Percentiles rank a stretch among this genome's conserved stretches.
Evolutionary conservation across 257 asterid genomes (phyloP).

Genomic region (Solanum pennellii): DNA sequence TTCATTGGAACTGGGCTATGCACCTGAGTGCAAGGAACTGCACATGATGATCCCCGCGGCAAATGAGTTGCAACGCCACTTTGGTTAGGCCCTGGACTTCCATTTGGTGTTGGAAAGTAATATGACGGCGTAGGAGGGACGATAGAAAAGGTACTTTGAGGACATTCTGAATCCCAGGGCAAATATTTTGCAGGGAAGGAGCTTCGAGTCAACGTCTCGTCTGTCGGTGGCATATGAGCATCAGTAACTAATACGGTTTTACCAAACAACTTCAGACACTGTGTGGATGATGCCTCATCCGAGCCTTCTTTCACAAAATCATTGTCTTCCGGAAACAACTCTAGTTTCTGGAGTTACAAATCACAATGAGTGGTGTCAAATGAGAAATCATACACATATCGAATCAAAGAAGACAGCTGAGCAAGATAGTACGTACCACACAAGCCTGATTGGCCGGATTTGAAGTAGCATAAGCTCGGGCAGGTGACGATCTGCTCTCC

Average conservation of each 20-base stretch:
- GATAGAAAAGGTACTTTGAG: slow-evolving; percentile 2
- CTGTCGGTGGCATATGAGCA: slow-evolving; percentile 12
- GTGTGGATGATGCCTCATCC: slow-evolving; percentile 29
- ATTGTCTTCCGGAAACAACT: slow-evolving; percentile 24
- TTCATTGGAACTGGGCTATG: slow-evolving; percentile 52
- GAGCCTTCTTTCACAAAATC: slow-evolving; percentile 27
- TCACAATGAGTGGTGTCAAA: slow-evolving; percentile 15
- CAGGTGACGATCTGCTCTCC: slow-evolving; percentile 9
- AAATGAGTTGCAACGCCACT: slow-evolving; percentile 1
- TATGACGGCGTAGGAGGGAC: slow-evolving; percentile 1
- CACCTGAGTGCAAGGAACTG: slow-evolving; percentile 17
- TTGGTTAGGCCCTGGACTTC: background rate
- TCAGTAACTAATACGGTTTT: slow-evolving; percentile 50
- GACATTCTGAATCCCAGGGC: slow-evolving; percentile 4
- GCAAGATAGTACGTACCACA: slow-evolving; percentile 31
- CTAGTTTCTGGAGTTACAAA: slow-evolving; percentile 34
- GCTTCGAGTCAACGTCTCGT: slow-evolving; percentile 13
- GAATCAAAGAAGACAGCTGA: background rate
- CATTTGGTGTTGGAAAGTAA: background rate
- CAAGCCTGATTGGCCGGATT: slow-evolving; percentile 30
- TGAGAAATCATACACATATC: background rate
- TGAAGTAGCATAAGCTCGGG: slow-evolving; percentile 25
- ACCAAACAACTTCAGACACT: slow-evolving; percentile 72
- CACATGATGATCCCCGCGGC: slow-evolving; percentile 28
- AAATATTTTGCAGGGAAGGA: slow-evolving; percentile 6